A percentile compares a stretch with the other conserved stretches of the same genome.
Evolutionary conservation across 148 eudicot genomes (phyloP).

Genomic region (Rheum nobile): DNA sequence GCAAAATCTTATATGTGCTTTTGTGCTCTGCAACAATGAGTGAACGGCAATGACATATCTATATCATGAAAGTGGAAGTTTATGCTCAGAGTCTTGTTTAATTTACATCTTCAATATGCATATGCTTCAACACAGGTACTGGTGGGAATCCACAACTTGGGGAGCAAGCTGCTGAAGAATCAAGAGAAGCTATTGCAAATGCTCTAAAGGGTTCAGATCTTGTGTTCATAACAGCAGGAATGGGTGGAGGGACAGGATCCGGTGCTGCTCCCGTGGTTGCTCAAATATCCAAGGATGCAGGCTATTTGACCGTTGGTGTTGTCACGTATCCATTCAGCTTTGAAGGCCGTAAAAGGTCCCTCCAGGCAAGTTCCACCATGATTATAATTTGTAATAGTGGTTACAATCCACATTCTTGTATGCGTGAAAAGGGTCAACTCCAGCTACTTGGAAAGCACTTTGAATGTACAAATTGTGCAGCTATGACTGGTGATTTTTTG

Average conservation of each 20-base stretch:
- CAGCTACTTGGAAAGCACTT: neutral
- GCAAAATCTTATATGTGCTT: neutral
- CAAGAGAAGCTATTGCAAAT: constrained; percentile 71
- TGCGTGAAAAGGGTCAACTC: neutral
- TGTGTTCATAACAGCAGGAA: constrained; percentile 97
- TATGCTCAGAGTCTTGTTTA: neutral
- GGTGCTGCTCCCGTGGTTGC: constrained; percentile 99
- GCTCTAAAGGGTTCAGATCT: constrained; percentile 95
- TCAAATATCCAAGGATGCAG: constrained; percentile 87
- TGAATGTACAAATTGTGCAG: neutral
- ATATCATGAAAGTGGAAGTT: neutral
- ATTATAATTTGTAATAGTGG: neutral
- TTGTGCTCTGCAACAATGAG: neutral
- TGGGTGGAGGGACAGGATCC: constrained; percentile 99
- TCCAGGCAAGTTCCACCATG: constrained; percentile 60
- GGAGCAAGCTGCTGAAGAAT: constrained; percentile 98
- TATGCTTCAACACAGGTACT: constrained; percentile 46
- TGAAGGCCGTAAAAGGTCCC: constrained; percentile 93
- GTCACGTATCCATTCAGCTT: constrained; percentile 96
- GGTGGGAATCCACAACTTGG: constrained; percentile 95
- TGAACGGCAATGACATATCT: neutral
- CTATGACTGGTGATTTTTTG: neutral
- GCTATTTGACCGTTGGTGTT: constrained; percentile 94
- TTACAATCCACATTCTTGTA: neutral
- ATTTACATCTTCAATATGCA: neutral